phyloP scores from a whole-genome alignment of 1,284 basidiomycete species.

The Coniferiporia weirii region DNA sequence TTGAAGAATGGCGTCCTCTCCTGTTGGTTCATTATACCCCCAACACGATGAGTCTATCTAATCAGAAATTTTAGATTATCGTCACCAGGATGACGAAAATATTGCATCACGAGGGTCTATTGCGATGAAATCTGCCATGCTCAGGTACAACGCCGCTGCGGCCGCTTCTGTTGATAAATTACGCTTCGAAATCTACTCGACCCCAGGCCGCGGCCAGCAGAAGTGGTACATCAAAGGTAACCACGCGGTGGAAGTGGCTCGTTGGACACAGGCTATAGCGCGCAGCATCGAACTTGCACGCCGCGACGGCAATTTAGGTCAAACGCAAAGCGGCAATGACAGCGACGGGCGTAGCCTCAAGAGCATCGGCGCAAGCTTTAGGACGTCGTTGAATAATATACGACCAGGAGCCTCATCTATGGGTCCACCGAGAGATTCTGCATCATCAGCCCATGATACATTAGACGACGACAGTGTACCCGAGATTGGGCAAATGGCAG shows the following conservation, averaged over 20 bases:
- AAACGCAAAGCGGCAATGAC: conserved; percentile 3
- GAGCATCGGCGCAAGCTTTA: conserved; percentile 6
- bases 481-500: conserved; percentile 2
- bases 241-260: conserved; percentile 81
- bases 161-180: conserved; percentile 56
- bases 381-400: conserved; percentile 9
- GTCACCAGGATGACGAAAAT: conserved; percentile 88
- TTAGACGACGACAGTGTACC: conserved; percentile 7
- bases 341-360: conserved; percentile 7
- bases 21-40: conserved; percentile 45
- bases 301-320: conserved; percentile 22
- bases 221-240: conserved; percentile 92
- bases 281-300: conserved; percentile 68
- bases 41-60: background rate
- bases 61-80: conserved; percentile 59
- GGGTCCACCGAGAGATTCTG: conserved; percentile 3
- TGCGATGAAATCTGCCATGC: conserved; percentile 74
- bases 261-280: conserved; percentile 79
- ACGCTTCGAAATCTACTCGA: conserved; percentile 81
- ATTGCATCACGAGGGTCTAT: conserved; percentile 87
- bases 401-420: background rate
- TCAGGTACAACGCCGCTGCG: conserved; percentile 44
- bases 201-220: conserved; percentile 48
- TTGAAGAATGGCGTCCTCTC: conserved; percentile 82
- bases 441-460: conserved; percentile 7